A percentile compares a stretch with the other conserved stretches of the same genome.
Evolutionary conservation across 805 yeast genomes (phyloP).

Genomic region (Candida ipomoeae): DNA sequence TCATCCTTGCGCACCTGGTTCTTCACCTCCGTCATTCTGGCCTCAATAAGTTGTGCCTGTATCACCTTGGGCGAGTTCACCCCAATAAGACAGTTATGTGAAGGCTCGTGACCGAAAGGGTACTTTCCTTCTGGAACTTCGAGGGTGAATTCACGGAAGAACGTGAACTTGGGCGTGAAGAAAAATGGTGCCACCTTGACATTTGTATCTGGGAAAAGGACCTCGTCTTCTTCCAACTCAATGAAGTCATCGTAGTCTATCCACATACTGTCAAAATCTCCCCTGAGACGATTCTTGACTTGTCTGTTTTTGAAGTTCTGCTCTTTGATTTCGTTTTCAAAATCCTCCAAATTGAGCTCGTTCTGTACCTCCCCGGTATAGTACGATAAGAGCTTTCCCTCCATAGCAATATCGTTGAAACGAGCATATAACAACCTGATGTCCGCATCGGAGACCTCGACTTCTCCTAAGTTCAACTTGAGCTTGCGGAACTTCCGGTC

Average conservation of each 20-base stretch:
- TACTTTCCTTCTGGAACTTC: conserved; percentile 38
- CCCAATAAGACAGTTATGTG: conserved; percentile 65
- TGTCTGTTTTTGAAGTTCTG: conserved; percentile 2
- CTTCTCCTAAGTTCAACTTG: conserved; percentile 62
- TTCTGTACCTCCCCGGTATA: conserved; percentile 12
- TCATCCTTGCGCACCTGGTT: conserved; percentile 13
- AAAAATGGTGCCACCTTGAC: conserved; percentile 45
- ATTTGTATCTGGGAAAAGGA: conserved; percentile 38
- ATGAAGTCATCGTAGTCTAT: conserved; percentile 69
- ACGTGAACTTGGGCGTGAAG: conserved; percentile 56
- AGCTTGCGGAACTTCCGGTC: conserved; percentile 44
- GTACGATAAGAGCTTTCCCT: conserved; percentile 20
- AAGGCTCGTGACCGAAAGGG: conserved; percentile 59
- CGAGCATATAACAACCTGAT: conserved; percentile 60
- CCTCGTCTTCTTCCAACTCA: conserved; percentile 56
- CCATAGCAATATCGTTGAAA: conserved; percentile 51
- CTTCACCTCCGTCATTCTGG: conserved; percentile 15
- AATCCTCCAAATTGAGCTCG: conserved; percentile 12
- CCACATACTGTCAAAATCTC: conserved; percentile 49
- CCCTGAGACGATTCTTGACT: conserved; percentile 6
- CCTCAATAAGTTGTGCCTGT: conserved; percentile 42
- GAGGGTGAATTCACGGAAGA: conserved; percentile 50
- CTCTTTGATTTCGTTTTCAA: conserved; percentile 6
- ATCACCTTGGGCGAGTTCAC: conserved; percentile 51
- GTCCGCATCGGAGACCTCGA: conserved; percentile 67